These are phyloP conservation scores for Moricandia arvensis DNA, from an alignment of 345 rosid genomes.

Conservation along the genomic window DNA sequence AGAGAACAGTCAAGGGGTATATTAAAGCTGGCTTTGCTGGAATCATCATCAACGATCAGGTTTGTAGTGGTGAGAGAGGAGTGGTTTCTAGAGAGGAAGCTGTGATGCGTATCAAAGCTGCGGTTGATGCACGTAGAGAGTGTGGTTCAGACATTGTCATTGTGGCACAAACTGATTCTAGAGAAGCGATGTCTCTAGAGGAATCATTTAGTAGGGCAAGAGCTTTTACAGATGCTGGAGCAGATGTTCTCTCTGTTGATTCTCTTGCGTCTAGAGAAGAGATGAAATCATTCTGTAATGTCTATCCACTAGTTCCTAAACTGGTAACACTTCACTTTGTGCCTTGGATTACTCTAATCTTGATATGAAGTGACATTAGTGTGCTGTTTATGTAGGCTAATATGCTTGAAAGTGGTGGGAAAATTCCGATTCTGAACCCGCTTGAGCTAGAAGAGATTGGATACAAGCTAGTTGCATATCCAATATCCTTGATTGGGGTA, in stretches of 20 bases:
- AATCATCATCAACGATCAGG: conserved; percentile 85
- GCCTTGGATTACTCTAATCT: not conserved
- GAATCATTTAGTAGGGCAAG: conserved; percentile 81
- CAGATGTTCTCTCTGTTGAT: conserved; percentile 81
- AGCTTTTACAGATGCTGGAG: conserved; percentile 95
- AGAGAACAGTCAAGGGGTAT: conserved; percentile 82
- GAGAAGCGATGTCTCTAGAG: conserved; percentile 76
- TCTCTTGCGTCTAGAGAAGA: conserved; percentile 82
- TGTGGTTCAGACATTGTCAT: conserved; percentile 72
- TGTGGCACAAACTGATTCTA: conserved; percentile 79
- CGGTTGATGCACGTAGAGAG: conserved; percentile 84
- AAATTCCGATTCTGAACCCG: conserved; percentile 66
- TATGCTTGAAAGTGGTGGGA: conserved; percentile 95
- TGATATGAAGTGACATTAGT: conserved; percentile 19
- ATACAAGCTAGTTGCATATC: conserved; percentile 81
- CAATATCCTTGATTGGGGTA: conserved; percentile 80
- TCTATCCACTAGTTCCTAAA: conserved; percentile 77
- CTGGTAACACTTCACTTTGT: conserved; percentile 46
- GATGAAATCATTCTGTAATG: conserved; percentile 88
- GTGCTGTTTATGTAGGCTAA: conserved; percentile 49
- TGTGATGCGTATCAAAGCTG: conserved; percentile 75
- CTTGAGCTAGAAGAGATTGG: conserved; percentile 82
- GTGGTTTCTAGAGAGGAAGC: conserved; percentile 92
- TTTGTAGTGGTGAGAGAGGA: conserved; percentile 63
- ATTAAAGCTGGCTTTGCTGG: conserved; percentile 88